Evolutionary conservation across 495 filamentous ascomycete species (phyloP), one percentile per base, ranked within the genome.

Genomic region (Xylaria venustula): DNA sequence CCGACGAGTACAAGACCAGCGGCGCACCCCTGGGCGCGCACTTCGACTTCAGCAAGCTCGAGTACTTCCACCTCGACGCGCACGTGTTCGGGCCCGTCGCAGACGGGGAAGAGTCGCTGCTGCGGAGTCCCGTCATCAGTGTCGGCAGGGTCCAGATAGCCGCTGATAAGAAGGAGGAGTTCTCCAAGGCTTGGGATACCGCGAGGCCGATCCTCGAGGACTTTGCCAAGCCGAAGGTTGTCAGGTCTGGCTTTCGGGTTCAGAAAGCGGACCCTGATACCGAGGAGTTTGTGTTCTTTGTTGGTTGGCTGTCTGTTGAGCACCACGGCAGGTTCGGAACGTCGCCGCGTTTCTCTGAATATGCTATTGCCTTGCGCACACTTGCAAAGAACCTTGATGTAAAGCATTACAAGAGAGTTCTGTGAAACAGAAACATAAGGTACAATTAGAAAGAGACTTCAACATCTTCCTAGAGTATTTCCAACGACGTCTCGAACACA

Each of bases 231-330:
- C 77, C 77, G 3, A 62, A 64, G 25, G 51, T 60, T 6, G 70
- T 82, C 44, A 69, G 66, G 34, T 75, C 69, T 3, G 80, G 82
- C 0, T 84, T 81, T 77, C 71, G 80, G 34, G 72, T 81, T 28
- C 82, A 83, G 63, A 76, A 74, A 30, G 71, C 74, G 34, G 65
- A 66, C 5, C 62, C 65, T 1, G 70, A 64, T 3, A 67, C 73
- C 17, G 79, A 83, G 34, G 82, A 87, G 50, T 81, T 78, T 58
- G 75, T 84, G 0, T 42, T 86, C 0, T 75, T 84, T n/a, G 75
- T 63, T 44, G 79, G 83, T 4, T 85, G 81, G 81, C 67, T 75
- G 25, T 67, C 65, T 17, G 73, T 79, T 3, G 77, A 83, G 60
- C 71, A 75, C 54, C 79, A 83, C 54, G 49, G 44, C 28, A 75